Conservation (phyloP, 2,329 filamentous ascomycete species). For the Colletotrichum sp. region DNA sequence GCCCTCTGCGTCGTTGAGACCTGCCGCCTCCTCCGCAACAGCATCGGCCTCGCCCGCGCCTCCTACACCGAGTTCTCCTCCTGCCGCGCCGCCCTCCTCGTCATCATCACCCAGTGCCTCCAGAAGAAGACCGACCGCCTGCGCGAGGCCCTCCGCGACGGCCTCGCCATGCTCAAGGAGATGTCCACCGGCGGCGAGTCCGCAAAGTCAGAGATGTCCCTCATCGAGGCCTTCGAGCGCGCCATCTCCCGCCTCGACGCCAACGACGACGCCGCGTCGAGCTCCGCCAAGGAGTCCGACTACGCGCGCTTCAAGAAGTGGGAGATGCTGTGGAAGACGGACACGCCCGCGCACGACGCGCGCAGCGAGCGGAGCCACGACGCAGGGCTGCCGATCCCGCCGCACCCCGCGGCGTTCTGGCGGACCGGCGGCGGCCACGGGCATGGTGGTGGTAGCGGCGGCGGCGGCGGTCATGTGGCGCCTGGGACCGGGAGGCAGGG, state of each 20-base stretch:
- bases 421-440: background rate
- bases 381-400: conserved; percentile 5
- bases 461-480: conserved; percentile 1
- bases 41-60: conserved; percentile 57
- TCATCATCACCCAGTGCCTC: conserved; percentile 45
- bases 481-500: conserved; percentile 14
- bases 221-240: conserved; percentile 57
- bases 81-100: conserved; percentile 57
- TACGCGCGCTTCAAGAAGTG: conserved; percentile 45
- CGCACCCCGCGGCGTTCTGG: conserved; percentile 5
- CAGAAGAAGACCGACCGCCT: conserved; percentile 42
- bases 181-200: conserved; percentile 59
- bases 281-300: conserved; percentile 45
- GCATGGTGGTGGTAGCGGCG: background rate
- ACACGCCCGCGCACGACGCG: conserved; percentile 30
- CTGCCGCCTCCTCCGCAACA: conserved; percentile 52
- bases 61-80: conserved; percentile 63
- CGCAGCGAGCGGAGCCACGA: conserved; percentile 24
- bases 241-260: conserved; percentile 50
- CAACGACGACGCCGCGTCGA: conserved; percentile 35
- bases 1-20: conserved; percentile 56
- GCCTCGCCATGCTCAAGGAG: conserved; percentile 55
- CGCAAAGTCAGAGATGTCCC: conserved; percentile 56
- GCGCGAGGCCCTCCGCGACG: conserved; percentile 50
- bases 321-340: conserved; percentile 49